Base-by-base conservation (phyloP, 192 early-diverging fungal genomes). In the Coemansia furcata region DNA sequence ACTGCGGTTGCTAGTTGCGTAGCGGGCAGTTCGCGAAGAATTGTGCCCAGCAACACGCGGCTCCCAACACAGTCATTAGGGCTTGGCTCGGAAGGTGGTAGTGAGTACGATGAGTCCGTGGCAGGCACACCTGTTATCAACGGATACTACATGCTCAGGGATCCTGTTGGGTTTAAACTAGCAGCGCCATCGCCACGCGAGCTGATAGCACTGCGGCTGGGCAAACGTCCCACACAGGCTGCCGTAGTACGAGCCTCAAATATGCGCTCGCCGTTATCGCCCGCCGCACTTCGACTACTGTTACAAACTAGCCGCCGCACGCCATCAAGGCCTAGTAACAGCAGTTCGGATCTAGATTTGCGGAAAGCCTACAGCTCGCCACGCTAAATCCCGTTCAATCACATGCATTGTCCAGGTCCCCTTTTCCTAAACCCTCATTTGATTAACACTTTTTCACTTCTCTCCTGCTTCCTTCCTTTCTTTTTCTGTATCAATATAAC, bases 281-380 rank as follows among this genome's bases (percentile, higher is more conserved):
- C 79, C 37, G 79, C 79, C 5, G 79, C 71, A 11, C 70, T 47
- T 33, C 38, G 67, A n/a, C 67, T 82, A 26, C 52, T 39, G 4
- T 37, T 63, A 43, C 61, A 57, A 5, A 32, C 35, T 9, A 12
- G 36, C 19, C 26, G 35, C 15, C 33, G 17, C 15, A 11, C 35
- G 6, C 26, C 2, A 39, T 9, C 46, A 26, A 42, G 60, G 14
- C 62, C 42, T 12, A 17, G 30, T 4, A 35, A 19, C 0, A 21
- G 58, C 0, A 21, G 58, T 38, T 50, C 44, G 26, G 37, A 73
- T 15, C 30, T 37, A 17, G 55, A 32, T 32, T 50, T 79, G 11
- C 60, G 72, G 23, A 44, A 46, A 17, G 65, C 72, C 1, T 81
- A 81, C 52, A 76, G 67, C 29, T 81, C 78, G 21, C 78, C 78